Base-by-base conservation (phyloP, 441 rosid genomes). In the Gossypium gossypioides region DNA sequence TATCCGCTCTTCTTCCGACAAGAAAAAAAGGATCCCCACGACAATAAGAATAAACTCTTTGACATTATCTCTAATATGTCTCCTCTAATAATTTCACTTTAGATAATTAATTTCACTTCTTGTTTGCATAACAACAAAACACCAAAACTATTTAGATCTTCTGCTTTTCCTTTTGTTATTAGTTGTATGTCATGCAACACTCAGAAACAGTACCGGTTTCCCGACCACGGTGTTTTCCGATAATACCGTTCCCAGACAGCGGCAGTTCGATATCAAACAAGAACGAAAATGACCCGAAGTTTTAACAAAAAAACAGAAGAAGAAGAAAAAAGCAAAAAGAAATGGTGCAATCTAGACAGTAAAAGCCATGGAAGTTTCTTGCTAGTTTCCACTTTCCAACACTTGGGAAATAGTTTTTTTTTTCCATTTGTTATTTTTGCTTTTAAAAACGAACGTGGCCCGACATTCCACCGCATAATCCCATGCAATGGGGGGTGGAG, bases 361-460 rank as follows among this genome's bases (percentile, higher is more conserved):
- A 4, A 56, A 6, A 40, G 29, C 52, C 29, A 63, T 6, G 54
- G 32, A 64, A 42, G 19, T 42, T 42, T 42, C 34, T 65, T 44
- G 54, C 32, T 19, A 10, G 32, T 21, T 27, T 27, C 19, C n/a
- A 12, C 5, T 21, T 27, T 27, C 19, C n/a, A 19, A 12, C 68
- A 4, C 66, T 61, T 16, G 3, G 48, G 19, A 51, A 16, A 60
- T 60, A 15, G 7, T 34, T 37, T 18, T 16, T 12, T 32, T 32
- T 6, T 32, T 32, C 8, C 40, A 0, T 32, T 65, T 22, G 34
- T 42, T 12, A 5, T 42, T 32, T 32, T 32, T 13, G 52, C 59
- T 68, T 50, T 19, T 32, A n/a, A 37, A 54, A 69, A 25, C 6
- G 62, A 69, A 69, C 71, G 76, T 73, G 76, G 71, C 67, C 24